These are phyloP conservation scores for Cladosporium sphaerospermum DNA, from an alignment of 2,329 filamentous ascomycete genomes.

Conservation along the genomic window DNA sequence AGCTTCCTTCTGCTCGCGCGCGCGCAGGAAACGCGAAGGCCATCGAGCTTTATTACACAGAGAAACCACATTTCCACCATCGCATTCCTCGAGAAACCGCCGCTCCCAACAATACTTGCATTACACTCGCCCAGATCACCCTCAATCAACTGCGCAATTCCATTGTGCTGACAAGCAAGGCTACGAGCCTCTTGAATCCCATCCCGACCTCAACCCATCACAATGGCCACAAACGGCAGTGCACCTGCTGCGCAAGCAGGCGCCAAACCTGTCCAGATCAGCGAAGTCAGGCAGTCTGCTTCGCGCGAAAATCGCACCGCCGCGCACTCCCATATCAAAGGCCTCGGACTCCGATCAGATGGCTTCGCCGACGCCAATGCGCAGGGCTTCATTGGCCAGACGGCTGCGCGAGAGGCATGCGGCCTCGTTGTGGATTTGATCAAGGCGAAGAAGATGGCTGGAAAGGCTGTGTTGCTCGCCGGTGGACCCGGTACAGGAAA, in stretches of 20 bases:
- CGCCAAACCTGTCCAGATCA: constrained; percentile 30
- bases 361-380: constrained; percentile 75
- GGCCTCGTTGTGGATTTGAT: constrained; percentile 95
- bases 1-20: background rate
- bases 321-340: constrained; percentile 96
- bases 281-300: constrained; percentile 29
- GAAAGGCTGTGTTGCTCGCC: constrained; percentile 84
- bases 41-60: background rate
- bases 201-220: background rate
- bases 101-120: background rate
- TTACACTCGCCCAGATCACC: background rate
- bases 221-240: constrained; percentile 24
- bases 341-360: constrained; percentile 78
- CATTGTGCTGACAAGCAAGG: background rate
- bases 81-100: background rate
- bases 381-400: constrained; percentile 85
- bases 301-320: constrained; percentile 87
- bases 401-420: constrained; percentile 85
- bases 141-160: background rate
- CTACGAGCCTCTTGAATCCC: background rate
- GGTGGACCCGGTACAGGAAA: constrained; percentile 96
- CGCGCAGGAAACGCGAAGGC: constrained; percentile 4
- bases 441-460: constrained; percentile 94
- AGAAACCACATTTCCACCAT: background rate
- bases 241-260: constrained; percentile 20